Conservation (phyloP, 169 alveolate species). For the Cryptosporidium viatorum region DNA sequence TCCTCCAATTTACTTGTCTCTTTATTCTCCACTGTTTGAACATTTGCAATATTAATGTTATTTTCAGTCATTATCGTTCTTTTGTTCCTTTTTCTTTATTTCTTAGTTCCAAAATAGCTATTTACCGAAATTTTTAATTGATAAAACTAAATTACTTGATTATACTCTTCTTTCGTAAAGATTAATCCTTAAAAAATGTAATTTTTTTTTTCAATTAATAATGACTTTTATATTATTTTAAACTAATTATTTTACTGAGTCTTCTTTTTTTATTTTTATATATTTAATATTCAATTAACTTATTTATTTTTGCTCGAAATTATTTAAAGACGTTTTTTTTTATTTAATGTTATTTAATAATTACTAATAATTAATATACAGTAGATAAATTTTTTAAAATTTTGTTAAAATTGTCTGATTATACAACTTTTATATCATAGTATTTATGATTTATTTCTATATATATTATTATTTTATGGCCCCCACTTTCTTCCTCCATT, state of each 20-base stretch:
- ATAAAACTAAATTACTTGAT: neutral
- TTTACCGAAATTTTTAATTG: neutral
- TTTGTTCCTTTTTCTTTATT: neutral
- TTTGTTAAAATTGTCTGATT: neutral
- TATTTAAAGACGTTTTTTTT: neutral
- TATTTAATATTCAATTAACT: neutral
- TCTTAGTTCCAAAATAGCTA: neutral
- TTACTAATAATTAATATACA: neutral
- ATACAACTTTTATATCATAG: neutral
- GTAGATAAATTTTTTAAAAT: neutral
- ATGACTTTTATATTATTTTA: neutral
- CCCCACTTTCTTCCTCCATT: neutral
- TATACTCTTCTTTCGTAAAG: neutral
- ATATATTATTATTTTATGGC: neutral
- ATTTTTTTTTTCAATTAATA: neutral
- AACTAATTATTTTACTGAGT: neutral
- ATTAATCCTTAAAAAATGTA: neutral
- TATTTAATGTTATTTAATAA: neutral
- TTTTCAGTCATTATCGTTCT: conserved; percentile 16
- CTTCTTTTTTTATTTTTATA: too few relatives aligned
- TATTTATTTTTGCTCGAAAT: conserved; percentile 5
- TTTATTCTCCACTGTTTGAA: neutral
- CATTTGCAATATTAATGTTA: neutral
- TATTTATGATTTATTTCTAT: neutral
- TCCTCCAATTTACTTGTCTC: neutral